Evolutionary conservation across 2,329 filamentous ascomycete genomes (phyloP).

Genomic region (Cercospora sp.): DNA sequence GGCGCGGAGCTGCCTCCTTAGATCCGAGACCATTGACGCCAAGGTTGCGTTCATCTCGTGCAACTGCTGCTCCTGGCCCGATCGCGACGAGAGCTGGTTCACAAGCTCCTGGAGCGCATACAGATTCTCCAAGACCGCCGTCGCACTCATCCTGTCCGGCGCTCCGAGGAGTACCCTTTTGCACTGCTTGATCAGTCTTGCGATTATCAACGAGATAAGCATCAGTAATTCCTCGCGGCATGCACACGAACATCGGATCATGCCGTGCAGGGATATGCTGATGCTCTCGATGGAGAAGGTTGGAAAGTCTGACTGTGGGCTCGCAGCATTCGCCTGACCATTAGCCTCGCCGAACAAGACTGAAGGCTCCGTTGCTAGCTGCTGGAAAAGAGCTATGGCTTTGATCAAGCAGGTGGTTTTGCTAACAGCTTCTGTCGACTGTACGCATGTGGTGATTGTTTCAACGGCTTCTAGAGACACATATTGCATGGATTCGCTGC

Average conservation of each 20-base stretch:
- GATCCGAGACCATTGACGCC: neutral
- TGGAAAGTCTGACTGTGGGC: neutral
- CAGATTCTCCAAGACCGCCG: neutral
- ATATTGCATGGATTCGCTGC: neutral
- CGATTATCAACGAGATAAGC: neutral
- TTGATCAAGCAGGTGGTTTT: neutral
- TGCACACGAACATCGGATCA: neutral
- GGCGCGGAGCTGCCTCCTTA: neutral
- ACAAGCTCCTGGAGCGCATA: neutral
- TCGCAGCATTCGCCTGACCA: neutral
- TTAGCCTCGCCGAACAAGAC: neutral
- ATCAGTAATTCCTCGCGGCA: neutral
- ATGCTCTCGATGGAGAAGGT: neutral
- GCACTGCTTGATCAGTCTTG: neutral
- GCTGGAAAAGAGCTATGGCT: neutral
- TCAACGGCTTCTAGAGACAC: neutral
- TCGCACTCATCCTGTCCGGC: neutral
- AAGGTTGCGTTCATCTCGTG: neutral
- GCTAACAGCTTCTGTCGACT: neutral
- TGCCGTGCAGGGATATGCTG: neutral
- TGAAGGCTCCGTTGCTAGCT: neutral
- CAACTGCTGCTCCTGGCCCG: neutral
- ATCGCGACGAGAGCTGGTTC: neutral
- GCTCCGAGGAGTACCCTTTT: neutral
- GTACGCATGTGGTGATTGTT: neutral